Evolutionary conservation across 768 basidiomycete genomes (phyloP).

Genomic region (Trametes gibbosa): DNA sequence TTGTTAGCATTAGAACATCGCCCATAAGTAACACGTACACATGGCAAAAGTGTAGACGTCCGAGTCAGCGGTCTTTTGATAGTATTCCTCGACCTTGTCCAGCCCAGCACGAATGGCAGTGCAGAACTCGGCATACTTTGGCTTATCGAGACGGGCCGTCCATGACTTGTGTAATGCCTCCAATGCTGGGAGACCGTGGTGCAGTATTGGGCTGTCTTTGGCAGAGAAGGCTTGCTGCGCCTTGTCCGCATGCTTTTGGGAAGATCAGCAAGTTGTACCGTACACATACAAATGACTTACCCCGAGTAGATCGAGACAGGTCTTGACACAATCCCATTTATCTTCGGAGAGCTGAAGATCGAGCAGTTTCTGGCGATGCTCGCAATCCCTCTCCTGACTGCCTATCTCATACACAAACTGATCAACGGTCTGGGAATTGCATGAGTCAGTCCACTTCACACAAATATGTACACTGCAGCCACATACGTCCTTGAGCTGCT

Average conservation of each 20-base stretch:
- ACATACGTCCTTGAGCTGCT: background rate
- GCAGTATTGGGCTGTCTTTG: conserved; percentile 25
- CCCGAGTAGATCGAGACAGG: conserved; percentile 22
- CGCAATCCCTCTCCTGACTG: conserved; percentile 17
- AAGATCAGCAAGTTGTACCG: background rate
- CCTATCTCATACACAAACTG: conserved; percentile 27
- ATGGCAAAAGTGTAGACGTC: conserved; percentile 35
- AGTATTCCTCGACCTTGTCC: conserved; percentile 35
- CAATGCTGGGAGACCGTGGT: conserved; percentile 30
- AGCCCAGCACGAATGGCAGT: conserved; percentile 27
- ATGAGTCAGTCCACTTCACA: background rate
- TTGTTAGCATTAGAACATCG: background rate
- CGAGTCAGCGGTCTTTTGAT: conserved; percentile 31
- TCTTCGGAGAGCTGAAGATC: conserved; percentile 17
- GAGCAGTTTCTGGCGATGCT: conserved; percentile 17
- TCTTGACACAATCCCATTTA: conserved; percentile 26
- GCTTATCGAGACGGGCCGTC: conserved; percentile 1
- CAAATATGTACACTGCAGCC: background rate
- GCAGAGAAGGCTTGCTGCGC: conserved; percentile 34
- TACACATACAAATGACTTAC: conserved; percentile 7
- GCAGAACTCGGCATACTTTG: conserved; percentile 23
- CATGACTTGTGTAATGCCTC: conserved; percentile 31
- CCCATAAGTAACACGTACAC: conserved; percentile 25
- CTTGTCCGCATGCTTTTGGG: conserved; percentile 27
- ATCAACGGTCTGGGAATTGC: conserved; percentile 15